Evolutionary conservation across 305 asterid genomes (phyloP).

Genomic region (Lippia alba): DNA sequence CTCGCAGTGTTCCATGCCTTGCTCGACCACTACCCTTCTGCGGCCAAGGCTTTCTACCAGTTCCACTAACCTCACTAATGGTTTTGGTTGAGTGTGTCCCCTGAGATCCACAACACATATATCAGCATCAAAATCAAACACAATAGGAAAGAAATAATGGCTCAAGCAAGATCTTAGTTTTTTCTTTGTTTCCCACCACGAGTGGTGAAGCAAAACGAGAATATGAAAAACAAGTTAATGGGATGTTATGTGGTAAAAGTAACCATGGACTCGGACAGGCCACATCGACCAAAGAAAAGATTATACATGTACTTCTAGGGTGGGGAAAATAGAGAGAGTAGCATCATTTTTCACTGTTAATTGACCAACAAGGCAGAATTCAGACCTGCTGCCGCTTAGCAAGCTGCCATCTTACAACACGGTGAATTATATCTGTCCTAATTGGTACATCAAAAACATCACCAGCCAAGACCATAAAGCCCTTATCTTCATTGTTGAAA

Average conservation of each 20-base stretch:
- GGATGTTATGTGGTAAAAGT: neutral
- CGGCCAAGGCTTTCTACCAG: constrained; percentile 88
- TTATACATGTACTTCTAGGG: neutral
- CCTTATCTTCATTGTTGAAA: constrained; percentile 79
- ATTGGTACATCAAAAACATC: constrained; percentile 92
- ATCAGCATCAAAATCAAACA: constrained; percentile 3
- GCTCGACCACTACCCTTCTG: constrained; percentile 97
- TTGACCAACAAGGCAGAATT: constrained; percentile 27
- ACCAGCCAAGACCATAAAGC: constrained; percentile 86
- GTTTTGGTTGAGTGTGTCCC: constrained; percentile 96
- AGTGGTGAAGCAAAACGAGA: neutral
- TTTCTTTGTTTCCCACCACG: neutral
- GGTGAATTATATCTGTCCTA: constrained; percentile 90
- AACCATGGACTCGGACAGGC: neutral
- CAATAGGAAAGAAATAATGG: neutral
- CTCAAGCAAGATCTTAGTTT: neutral
- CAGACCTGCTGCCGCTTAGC: constrained; percentile 89
- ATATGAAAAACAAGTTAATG: neutral
- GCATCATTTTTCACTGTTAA: constrained; percentile 3
- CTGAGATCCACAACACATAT: constrained; percentile 43
- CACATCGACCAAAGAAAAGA: neutral
- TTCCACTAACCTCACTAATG: constrained; percentile 92
- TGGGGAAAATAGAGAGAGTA: neutral
- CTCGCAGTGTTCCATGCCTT: constrained; percentile 83
- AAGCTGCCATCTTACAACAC: constrained; percentile 98